Conservation (phyloP, 768 basidiomycete species). For the Phlebiopsis gigantea region DNA sequence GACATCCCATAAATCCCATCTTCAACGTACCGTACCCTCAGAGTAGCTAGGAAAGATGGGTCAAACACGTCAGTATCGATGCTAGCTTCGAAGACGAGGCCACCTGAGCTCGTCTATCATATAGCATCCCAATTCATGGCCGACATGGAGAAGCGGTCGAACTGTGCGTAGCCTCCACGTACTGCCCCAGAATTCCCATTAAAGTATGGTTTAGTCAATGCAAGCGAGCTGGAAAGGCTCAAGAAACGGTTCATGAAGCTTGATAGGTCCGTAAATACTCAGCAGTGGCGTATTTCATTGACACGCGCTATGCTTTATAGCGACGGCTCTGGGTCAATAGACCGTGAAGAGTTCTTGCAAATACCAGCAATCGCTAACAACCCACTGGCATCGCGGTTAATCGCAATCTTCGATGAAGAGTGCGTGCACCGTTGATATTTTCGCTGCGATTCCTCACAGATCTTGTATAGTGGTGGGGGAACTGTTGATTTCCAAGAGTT, state of each 20-base stretch:
- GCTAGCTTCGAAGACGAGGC: neutral
- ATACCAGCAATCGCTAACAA: constrained; percentile 99
- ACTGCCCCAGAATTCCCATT: neutral
- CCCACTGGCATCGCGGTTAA: constrained; percentile 94
- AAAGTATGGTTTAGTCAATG: constrained; percentile 63
- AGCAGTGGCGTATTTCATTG: neutral
- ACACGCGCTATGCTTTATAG: constrained; percentile 31
- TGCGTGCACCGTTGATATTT: constrained; percentile 37
- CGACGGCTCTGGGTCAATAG: constrained; percentile 96
- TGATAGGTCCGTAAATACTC: constrained; percentile 56
- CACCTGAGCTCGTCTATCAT: constrained; percentile 5
- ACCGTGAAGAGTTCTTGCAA: constrained; percentile 97
- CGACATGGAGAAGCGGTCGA: constrained; percentile 96
- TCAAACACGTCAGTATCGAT: constrained; percentile 59
- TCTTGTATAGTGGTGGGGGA: constrained; percentile 75
- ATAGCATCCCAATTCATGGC: constrained; percentile 92
- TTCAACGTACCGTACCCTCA: neutral
- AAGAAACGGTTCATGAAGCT: constrained; percentile 99
- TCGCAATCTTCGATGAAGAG: constrained; percentile 99
- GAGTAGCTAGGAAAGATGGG: constrained; percentile 48
- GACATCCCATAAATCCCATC: neutral
- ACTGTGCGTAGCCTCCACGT: constrained; percentile 61
- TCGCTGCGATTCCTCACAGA: neutral
- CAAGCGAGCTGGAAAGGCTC: constrained; percentile 86
- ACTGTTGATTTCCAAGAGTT: constrained; percentile 99